phyloP scores from a whole-genome alignment of 371 early-diverging fungal genomes.

The Actinomortierella wolfii region DNA sequence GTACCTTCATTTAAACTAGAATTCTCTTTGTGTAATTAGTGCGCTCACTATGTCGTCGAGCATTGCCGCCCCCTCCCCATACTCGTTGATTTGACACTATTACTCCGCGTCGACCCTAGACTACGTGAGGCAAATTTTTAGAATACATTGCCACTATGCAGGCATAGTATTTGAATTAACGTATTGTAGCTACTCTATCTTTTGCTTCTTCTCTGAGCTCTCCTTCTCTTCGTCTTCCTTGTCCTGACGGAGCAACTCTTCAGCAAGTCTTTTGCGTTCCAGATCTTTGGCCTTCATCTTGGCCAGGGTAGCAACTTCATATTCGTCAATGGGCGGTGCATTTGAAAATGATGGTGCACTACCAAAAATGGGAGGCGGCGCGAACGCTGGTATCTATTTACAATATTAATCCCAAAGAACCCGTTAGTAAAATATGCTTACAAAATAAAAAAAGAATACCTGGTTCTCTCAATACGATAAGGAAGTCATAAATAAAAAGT shows the following conservation, averaged over 20 bases:
- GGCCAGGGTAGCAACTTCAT: slow-evolving; percentile 36
- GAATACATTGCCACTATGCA: too few relatives aligned
- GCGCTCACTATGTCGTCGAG: too few relatives aligned
- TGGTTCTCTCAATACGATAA: not conserved
- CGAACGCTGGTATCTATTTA: slow-evolving; percentile 26
- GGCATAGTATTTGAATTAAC: too few relatives aligned
- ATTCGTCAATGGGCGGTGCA: slow-evolving; percentile 20
- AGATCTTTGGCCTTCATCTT: slow-evolving; percentile 30
- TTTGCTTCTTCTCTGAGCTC: slow-evolving; percentile 13
- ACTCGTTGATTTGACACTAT: too few relatives aligned
- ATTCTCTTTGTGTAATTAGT: too few relatives aligned
- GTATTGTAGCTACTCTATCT: not conserved
- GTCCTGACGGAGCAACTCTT: slow-evolving; percentile 33
- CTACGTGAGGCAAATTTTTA: too few relatives aligned
- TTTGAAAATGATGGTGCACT: not conserved
- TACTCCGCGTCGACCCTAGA: too few relatives aligned
- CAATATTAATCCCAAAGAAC: too few relatives aligned
- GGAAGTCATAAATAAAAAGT: not conserved
- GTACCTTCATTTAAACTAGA: too few relatives aligned
- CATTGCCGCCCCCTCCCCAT: too few relatives aligned
- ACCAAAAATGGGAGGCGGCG: slow-evolving; percentile 10
- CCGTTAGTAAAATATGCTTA: too few relatives aligned
- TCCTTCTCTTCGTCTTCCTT: slow-evolving; percentile 10
- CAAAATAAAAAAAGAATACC: too few relatives aligned
- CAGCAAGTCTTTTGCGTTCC: slow-evolving; percentile 39